phyloP scores from a whole-genome alignment of 2,329 filamentous ascomycete genomes.

The Whalleya microplaca region DNA sequence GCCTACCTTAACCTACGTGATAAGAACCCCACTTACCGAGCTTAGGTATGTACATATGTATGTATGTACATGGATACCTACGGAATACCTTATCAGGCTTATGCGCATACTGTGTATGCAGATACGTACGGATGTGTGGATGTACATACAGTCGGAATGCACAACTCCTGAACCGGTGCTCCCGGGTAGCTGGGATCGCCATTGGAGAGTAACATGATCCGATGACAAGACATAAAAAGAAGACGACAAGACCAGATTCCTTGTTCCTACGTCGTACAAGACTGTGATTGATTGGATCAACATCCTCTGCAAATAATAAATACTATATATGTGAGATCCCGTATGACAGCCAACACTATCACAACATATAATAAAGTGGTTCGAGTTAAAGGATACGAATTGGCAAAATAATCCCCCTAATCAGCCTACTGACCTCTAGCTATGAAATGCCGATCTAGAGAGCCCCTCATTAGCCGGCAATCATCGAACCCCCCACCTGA shows the following conservation, averaged over 20 bases:
- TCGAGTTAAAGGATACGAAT: neutral
- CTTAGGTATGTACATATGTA: neutral
- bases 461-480: constrained; percentile 37
- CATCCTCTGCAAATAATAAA: neutral
- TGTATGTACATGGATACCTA: neutral
- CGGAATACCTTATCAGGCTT: too few species aligned
- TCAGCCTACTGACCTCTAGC: too few species aligned
- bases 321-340: too few species aligned
- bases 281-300: too few species aligned
- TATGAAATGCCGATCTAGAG: constrained; percentile 25
- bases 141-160: neutral
- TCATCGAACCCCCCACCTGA: constrained; percentile 23
- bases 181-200: constrained; percentile 7
- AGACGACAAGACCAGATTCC: neutral
- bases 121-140: neutral
- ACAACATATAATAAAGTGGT: too few species aligned
- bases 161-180: neutral
- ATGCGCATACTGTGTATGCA: neutral
- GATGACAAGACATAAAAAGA: too few species aligned
- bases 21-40: constrained; percentile 8
- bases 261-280: neutral
- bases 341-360: neutral
- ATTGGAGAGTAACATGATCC: neutral
- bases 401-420: constrained; percentile 34
- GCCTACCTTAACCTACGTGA: too few species aligned